Conservation (phyloP, 257 asterid species). For the Przewalskia tangutica region DNA sequence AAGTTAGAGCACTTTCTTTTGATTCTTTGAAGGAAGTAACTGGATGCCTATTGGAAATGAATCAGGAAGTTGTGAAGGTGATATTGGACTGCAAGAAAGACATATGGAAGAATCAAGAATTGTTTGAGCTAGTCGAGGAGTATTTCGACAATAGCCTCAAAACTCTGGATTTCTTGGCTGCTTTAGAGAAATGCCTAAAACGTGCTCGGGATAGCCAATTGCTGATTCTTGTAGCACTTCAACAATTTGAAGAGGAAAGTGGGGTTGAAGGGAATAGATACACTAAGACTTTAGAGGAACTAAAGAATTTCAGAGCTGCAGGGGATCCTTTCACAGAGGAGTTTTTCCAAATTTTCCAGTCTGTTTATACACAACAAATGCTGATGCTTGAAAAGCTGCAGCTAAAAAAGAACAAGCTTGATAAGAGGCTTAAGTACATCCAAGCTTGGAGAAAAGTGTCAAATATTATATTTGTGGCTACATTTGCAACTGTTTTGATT, state of each 20-base stretch:
- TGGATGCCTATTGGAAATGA: slow-evolving; percentile 74
- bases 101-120: slow-evolving; percentile 77
- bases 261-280: slow-evolving; percentile 36
- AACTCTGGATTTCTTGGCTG: slow-evolving; percentile 64
- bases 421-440: slow-evolving; percentile 53
- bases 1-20: slow-evolving; percentile 72
- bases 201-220: slow-evolving; percentile 60
- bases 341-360: slow-evolving; percentile 58
- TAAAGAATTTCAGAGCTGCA: slow-evolving; percentile 55
- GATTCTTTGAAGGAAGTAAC: slow-evolving; percentile 78
- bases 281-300: slow-evolving; percentile 45
- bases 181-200: slow-evolving; percentile 62
- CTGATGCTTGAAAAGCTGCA: slow-evolving; percentile 78
- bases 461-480: slow-evolving; percentile 60
- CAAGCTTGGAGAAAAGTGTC: slow-evolving; percentile 87
- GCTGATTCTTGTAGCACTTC: slow-evolving; percentile 68
- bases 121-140: slow-evolving; percentile 76
- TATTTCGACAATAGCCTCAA: slow-evolving; percentile 74
- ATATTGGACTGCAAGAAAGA: slow-evolving; percentile 84
- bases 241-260: slow-evolving; percentile 59
- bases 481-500: slow-evolving; percentile 75
- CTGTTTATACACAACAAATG: slow-evolving; percentile 67
- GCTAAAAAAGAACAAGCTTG: slow-evolving; percentile 63
- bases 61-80: slow-evolving; percentile 84
- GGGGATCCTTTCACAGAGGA: slow-evolving; percentile 87